Evolutionary conservation across 208 protist species (phyloP).

Genomic region (Acanthamoeba culbertsoni): DNA sequence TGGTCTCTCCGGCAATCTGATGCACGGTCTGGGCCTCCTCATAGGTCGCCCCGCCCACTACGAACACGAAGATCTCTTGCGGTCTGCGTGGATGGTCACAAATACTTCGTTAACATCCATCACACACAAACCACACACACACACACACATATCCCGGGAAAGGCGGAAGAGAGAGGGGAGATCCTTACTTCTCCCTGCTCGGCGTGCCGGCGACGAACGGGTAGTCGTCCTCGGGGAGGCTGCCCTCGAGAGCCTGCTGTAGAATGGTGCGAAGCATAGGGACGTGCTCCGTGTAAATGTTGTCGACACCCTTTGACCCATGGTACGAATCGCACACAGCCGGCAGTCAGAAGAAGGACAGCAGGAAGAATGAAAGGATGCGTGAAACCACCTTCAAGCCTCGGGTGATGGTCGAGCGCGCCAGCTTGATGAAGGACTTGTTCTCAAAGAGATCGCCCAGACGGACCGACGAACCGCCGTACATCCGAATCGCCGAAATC

Average conservation of each 20-base stretch:
- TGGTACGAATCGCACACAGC: too few species aligned
- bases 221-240: slow-evolving; percentile 79
- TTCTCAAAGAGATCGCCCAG: slow-evolving; percentile 31
- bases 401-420: neutral
- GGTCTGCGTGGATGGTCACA: slow-evolving; percentile 64
- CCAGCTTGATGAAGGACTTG: slow-evolving; percentile 50
- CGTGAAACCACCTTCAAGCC: slow-evolving; percentile 53
- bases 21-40: slow-evolving; percentile 79
- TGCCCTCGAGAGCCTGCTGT: slow-evolving; percentile 72
- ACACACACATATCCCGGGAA: too few species aligned
- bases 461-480: neutral
- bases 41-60: slow-evolving; percentile 87
- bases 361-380: neutral
- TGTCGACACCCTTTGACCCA: slow-evolving; percentile 88
- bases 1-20: slow-evolving; percentile 58
- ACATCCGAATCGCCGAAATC: slow-evolving; percentile 23
- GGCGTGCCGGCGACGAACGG: slow-evolving; percentile 66
- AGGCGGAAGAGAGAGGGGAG: neutral
- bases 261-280: slow-evolving; percentile 87
- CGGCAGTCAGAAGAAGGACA: too few species aligned
- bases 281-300: slow-evolving; percentile 97
- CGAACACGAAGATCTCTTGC: slow-evolving; percentile 86
- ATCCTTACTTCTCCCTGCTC: slow-evolving; percentile 61
- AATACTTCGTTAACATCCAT: neutral
- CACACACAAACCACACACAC: neutral